A percentile compares a stretch with the other conserved stretches of the same genome.
Conservation (phyloP, 805 yeast genomes). For the Jamesozyma rosinii region DNA sequence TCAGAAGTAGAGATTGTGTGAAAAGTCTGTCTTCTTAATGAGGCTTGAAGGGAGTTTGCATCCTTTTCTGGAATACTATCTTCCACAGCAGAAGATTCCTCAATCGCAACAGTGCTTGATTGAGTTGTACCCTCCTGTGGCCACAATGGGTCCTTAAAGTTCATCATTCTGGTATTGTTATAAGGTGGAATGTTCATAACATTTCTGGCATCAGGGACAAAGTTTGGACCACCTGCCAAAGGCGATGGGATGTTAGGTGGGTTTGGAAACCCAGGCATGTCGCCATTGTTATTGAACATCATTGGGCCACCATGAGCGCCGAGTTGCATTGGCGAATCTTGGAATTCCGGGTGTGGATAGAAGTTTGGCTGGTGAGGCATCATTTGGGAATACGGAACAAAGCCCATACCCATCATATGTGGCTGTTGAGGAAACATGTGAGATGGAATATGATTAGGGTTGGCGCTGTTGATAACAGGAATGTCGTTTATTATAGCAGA, state of each 20-base stretch:
- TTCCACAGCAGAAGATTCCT: constrained; percentile 9
- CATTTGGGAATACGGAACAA: constrained; percentile 28
- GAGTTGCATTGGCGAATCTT: constrained; percentile 8
- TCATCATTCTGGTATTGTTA: background rate
- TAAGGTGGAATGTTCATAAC: constrained; percentile 1
- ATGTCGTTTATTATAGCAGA: background rate
- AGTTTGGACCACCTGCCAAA: constrained; percentile 3
- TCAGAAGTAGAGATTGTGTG: constrained; percentile 24
- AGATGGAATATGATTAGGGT: background rate
- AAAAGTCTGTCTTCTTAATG: constrained; percentile 30
- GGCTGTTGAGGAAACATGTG: constrained; percentile 13
- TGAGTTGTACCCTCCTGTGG: constrained; percentile 7
- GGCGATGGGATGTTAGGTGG: constrained; percentile 3
- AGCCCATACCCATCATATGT: constrained; percentile 27
- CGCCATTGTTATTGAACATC: constrained; percentile 13
- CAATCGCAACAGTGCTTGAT: constrained; percentile 4
- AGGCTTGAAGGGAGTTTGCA: constrained; percentile 10
- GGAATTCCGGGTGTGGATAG: constrained; percentile 19
- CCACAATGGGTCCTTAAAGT: constrained; percentile 17
- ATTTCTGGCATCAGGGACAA: constrained; percentile 2
- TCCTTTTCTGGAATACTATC: constrained; percentile 8
- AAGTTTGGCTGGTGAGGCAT: constrained; percentile 24
- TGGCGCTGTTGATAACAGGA: background rate
- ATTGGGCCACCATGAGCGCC: constrained; percentile 4
- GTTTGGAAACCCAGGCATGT: constrained; percentile 11